Conservation (phyloP, 208 protist species). For the Naegleria gruberi region DNA sequence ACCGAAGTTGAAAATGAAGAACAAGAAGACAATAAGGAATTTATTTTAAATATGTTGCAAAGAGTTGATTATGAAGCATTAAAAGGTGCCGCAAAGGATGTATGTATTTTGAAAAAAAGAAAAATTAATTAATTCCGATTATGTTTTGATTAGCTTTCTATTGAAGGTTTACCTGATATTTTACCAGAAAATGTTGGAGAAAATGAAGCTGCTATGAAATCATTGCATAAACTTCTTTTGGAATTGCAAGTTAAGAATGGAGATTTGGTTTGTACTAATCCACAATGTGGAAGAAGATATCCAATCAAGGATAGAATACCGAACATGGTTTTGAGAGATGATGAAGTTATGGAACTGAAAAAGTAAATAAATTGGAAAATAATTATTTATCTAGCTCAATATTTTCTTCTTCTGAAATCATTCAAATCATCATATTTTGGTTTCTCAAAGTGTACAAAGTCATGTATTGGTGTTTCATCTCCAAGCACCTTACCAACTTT, state of each 20-base stretch:
- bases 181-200: slow-evolving; percentile 1
- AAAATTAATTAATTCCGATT: background rate
- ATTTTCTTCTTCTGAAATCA: no score
- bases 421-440: no score
- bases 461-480: no score
- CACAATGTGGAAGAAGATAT: background rate
- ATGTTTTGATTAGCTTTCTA: background rate
- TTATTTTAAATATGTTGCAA: background rate
- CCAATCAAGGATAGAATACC: slow-evolving; percentile 1
- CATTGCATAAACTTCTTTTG: slow-evolving; percentile 9
- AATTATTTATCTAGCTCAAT: no score
- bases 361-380: background rate
- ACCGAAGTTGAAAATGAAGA: background rate
- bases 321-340: slow-evolving; percentile 21
- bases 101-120: no score
- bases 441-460: no score
- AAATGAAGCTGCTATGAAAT: background rate
- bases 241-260: background rate
- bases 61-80: slow-evolving; percentile 16
- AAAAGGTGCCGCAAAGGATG: background rate
- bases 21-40: slow-evolving; percentile 11
- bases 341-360: background rate
- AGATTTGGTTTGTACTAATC: slow-evolving; percentile 8
- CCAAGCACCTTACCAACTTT: no score
- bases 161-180: slow-evolving; percentile 8